Percentiles rank a stretch among this genome's conserved stretches.
Evolutionary conservation across 495 filamentous ascomycete genomes (phyloP).

Genomic region (Lophium mytilinum): DNA sequence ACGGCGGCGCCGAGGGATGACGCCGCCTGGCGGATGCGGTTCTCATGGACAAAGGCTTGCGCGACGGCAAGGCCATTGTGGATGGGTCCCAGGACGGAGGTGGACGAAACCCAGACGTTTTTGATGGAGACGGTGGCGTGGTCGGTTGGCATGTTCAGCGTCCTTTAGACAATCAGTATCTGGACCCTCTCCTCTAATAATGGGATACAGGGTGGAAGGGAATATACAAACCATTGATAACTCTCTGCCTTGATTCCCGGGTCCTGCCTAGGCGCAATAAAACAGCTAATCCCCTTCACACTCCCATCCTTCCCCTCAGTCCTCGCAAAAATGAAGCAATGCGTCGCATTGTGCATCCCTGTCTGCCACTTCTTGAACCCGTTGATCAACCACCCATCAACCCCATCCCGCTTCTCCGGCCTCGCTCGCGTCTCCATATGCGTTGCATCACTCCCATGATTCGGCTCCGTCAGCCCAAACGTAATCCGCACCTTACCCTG

Average conservation of each 20-base stretch:
- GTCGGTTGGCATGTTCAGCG: conserved; percentile 56
- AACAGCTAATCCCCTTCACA: conserved; percentile 48
- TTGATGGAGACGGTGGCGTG: conserved; percentile 47
- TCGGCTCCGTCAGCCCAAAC: conserved; percentile 54
- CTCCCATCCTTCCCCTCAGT: conserved; percentile 41
- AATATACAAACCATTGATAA: conserved; percentile 42
- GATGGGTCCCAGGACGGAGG: conserved; percentile 41
- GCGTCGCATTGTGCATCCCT: conserved; percentile 49
- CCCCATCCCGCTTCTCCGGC: conserved; percentile 27
- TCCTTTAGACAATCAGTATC: conserved; percentile 24
- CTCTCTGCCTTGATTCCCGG: conserved; percentile 42
- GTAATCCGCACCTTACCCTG: conserved; percentile 44
- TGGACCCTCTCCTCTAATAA: not conserved
- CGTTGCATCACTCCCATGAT: conserved; percentile 52
- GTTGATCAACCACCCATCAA: conserved; percentile 43
- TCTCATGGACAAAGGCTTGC: conserved; percentile 56
- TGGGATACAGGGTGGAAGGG: not conserved
- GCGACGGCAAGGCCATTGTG: conserved; percentile 47
- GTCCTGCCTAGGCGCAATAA: conserved; percentile 43
- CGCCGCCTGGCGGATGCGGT: conserved; percentile 53
- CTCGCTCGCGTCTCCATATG: conserved; percentile 46
- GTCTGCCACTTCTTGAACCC: conserved; percentile 57
- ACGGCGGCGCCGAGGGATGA: conserved; percentile 49
- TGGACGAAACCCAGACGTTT: conserved; percentile 42
- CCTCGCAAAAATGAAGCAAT: conserved; percentile 52